phyloP scores from a whole-genome alignment of 2,329 filamentous ascomycete genomes.

The Ophiostoma quercus region DNA sequence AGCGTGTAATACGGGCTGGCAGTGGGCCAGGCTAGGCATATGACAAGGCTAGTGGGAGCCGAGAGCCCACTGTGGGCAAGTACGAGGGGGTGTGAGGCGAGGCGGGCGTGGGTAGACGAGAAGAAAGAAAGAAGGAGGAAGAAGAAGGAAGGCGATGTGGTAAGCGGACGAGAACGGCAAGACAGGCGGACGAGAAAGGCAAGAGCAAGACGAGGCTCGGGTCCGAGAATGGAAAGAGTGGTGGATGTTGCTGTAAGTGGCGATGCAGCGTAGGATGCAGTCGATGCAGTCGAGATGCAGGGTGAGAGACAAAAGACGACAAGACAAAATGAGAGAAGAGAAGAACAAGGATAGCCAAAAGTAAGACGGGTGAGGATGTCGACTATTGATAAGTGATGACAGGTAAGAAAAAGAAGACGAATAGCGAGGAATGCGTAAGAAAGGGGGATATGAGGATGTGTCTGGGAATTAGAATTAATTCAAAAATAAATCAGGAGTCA shows the following conservation, averaged over 20 bases:
- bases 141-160: background rate
- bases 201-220: too few species aligned
- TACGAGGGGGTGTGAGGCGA: background rate
- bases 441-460: constrained; percentile 9
- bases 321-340: background rate
- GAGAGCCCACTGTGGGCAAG: constrained; percentile 8
- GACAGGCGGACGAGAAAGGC: background rate
- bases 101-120: background rate
- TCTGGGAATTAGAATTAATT: background rate
- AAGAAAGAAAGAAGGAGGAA: background rate
- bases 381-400: background rate
- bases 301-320: background rate
- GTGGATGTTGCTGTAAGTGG: too few species aligned
- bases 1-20: background rate
- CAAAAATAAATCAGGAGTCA: background rate
- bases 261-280: too few species aligned
- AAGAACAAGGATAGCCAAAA: background rate
- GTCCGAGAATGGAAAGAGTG: too few species aligned
- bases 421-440: background rate
- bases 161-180: background rate
- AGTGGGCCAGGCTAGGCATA: constrained; percentile 20
- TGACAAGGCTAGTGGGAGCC: constrained; percentile 21
- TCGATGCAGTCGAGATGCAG: background rate
- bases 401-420: background rate
- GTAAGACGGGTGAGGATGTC: background rate